Evolutionary conservation across 2,329 filamentous ascomycete genomes (phyloP), one percentile per base, ranked within the genome.

Genomic region (Septoria linicola): DNA sequence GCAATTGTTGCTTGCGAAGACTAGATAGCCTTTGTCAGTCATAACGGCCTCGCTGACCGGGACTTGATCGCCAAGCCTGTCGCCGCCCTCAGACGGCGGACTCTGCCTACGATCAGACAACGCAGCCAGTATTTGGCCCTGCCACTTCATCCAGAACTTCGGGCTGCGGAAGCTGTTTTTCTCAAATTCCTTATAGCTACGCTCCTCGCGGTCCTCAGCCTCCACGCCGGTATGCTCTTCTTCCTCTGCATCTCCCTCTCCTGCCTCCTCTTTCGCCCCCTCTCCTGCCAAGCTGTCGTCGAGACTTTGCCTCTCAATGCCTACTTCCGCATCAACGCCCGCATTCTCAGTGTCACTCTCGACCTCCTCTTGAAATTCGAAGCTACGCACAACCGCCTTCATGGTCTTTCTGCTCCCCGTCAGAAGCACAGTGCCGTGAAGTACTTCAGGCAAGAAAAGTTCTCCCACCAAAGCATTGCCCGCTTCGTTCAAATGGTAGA

Each of bases 91-190:
- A 16, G 13, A 8, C 21, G 2, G 7, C 31, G 2, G 34, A 14
- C 2, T 27, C 1, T 21, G 16, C 16, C 20, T 19, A n/a, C 6
- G 19, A 8, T 36, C 2, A 13, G n/a, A 10, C 10, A 21, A 11
- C 34, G n/a, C 20, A 23, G 8, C 6, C 14, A n/a, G 8, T 1
- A 46, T 27, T 8, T 53, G 10, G 0, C 36, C 45, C 39, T 53
- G 48, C 54, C 54, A 57, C 16, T 42, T 54, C 39, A 59, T 27
- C 57, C 57, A 59, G 11, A 59, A 59, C 20, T 59, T 59, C 35
- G 54, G 51, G 17, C 44, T 48, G 34, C 57, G 54, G n/a, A 59
- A 59, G 37, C 47, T 54, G 41, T 53, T 59, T 44, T 54, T 59
- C 41, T 59, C 54, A 42, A 58, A 58, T 4, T 45, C 36, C 14